Conservation (phyloP, 2,329 filamentous ascomycete genomes). For the Coniochaeta prunicola region DNA sequence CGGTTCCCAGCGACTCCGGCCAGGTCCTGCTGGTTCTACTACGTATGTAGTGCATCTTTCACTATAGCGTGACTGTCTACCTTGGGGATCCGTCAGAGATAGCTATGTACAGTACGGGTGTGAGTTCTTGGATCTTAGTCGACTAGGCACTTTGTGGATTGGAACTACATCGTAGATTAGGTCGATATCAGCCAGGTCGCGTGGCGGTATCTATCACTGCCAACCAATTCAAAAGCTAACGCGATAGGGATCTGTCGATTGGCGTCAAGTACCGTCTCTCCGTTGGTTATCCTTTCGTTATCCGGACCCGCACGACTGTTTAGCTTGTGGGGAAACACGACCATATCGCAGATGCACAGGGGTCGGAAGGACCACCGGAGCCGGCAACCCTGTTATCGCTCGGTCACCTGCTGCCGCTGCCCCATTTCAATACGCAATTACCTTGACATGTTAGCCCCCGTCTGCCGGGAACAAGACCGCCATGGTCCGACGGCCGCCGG, state of each 20-base stretch:
- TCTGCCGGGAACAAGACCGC: background rate
- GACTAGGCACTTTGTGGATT: background rate
- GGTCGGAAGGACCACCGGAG: slow-evolving; percentile 2
- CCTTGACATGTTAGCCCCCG: background rate
- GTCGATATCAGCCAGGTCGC: no score
- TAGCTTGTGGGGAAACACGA: background rate
- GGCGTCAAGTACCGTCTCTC: background rate
- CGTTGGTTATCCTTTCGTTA: background rate
- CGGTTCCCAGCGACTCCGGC: background rate
- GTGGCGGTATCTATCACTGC: background rate
- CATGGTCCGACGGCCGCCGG: background rate
- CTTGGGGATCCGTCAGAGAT: no score
- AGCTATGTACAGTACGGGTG: no score
- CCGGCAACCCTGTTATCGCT: slow-evolving; percentile 1
- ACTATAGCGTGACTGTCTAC: no score
- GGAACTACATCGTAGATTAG: no score
- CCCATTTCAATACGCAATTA: slow-evolving; percentile 1
- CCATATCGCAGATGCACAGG: background rate
- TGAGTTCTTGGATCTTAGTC: background rate
- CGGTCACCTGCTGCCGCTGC: slow-evolving; percentile 1
- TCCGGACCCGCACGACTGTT: background rate
- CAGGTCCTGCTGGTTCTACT: no score
- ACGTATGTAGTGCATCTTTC: no score
- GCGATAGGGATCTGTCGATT: background rate
- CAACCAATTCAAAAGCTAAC: background rate